Percentiles rank a stretch among this genome's conserved stretches.
Evolutionary conservation across 768 basidiomycete genomes (phyloP).

Genomic region (Kwoniella sp.): DNA sequence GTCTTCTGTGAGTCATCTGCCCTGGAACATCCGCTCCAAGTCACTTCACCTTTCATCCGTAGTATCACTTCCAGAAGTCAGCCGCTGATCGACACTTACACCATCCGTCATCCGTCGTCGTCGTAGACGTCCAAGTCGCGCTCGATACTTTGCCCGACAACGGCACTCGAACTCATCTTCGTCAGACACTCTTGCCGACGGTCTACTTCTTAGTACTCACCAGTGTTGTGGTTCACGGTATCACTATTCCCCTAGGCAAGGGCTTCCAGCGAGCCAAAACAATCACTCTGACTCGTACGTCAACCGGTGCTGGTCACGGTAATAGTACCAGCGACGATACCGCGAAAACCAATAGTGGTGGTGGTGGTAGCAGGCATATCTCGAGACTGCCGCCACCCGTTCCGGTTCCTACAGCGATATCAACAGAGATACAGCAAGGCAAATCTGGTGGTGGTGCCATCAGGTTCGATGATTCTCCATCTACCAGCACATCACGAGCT

Average conservation of each 20-base stretch:
- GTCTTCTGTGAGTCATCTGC: slow-evolving; percentile 10
- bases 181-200: slow-evolving; percentile 47
- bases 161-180: slow-evolving; percentile 38
- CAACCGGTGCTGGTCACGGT: background rate
- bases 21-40: background rate
- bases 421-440: background rate
- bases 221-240: slow-evolving; percentile 55
- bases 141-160: slow-evolving; percentile 53
- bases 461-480: slow-evolving; percentile 5
- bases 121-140: slow-evolving; percentile 54
- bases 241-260: slow-evolving; percentile 56
- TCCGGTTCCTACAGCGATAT: background rate
- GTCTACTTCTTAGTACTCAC: slow-evolving; percentile 57
- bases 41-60: no score
- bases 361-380: background rate
- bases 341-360: background rate
- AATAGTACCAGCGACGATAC: background rate
- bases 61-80: no score
- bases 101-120: slow-evolving; percentile 38
- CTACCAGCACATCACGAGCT: background rate
- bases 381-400: slow-evolving; percentile 32
- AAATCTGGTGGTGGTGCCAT: slow-evolving; percentile 4
- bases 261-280: slow-evolving; percentile 44
- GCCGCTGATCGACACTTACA: no score
- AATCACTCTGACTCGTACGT: slow-evolving; percentile 34